Evolutionary conservation across 2,329 filamentous ascomycete species (phyloP), one percentile per base, ranked within the genome.

Genomic region (Monosporascus sp.): DNA sequence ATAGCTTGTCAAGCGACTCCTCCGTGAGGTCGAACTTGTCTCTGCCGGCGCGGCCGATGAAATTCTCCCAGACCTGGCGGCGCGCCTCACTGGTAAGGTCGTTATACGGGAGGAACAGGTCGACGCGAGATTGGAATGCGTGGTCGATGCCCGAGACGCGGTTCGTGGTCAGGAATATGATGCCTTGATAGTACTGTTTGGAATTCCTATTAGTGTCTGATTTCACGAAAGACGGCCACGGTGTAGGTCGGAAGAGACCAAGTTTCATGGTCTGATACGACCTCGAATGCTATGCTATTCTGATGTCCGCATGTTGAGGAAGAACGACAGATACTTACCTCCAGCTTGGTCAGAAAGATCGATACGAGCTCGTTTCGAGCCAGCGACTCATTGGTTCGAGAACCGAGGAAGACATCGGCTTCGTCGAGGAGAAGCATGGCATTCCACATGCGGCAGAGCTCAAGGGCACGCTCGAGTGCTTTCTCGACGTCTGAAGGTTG

Each of bases 371-470:
- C 67, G 56, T 76, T 77, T 2, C 73, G 67, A 1, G 60, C 60
- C 11, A 76, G 54, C n/a, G 69, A 65, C 2, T 68, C 58, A 7
- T 60, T 56, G 0, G 63, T 67, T 5, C 72, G 61, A 14, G 65
- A 62, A 8, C 65, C 64, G 7, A 77, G 65, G 54, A 76, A 77
- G 1, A 77, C 69, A 44, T 76, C 74, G 0, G 70, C 70, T 51
- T 76, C 74, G 46, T 76, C 73, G 1, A 76, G 60, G 0, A 78
- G 65, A 2, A 77, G 64, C 57, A 77, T 70, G 2, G 70, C 72
- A 49, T 72, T 67, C 74, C 74, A 77, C 37, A 74, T 59, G 8
- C 59, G 50, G 47, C 74, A 69, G 3, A 74, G 67, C 8, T 63
- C 63, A 1, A 72, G 61, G 0, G 72, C 68, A 18, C 66, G 66